Evolutionary conservation across 2,329 filamentous ascomycete species (phyloP), one percentile per base, ranked within the genome.

Genomic region (Cercospora berteroae): DNA sequence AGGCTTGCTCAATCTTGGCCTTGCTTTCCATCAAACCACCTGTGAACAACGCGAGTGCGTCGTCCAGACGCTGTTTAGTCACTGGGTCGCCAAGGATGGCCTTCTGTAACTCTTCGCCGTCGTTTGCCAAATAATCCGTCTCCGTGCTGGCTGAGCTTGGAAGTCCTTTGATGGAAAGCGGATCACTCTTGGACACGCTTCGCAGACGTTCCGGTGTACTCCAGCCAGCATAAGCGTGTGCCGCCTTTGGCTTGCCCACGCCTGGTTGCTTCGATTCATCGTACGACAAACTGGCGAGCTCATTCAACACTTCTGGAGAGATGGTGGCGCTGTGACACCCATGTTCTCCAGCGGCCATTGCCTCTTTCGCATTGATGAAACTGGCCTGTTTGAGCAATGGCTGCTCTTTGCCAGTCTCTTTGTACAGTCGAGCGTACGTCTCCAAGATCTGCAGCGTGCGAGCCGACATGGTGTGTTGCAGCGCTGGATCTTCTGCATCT

Each of bases 281-380:
- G 42, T 70, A 71, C 55, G 68, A 36, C 23, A 71, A 64, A 29
- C 64, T 55, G 9, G 74, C 74, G 6, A 74, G 77, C 8, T 76
- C 76, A 33, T 70, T 64, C 27, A 90, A 77, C 2, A 89, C 76
- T 0, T 77, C 77, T 0, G 87, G 86, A 0, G 86, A 81, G 39
- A 90, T 81, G 0, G 87, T 89, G 23, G 90, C 84, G 73, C 88
- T 85, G 42, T 87, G 79, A 1, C 84, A 83, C 0, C 87, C 86
- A 52, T 70, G 69, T 42, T 71, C 69, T 1, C 85, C 85, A 1
- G 89, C 79, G 56, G 79, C 79, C 79, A 87, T 84, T n/a, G 87
- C 84, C 71, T 90, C 86, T 1, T 84, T 81, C 1, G 83, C 81
- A 0, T 82, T 86, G 0, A 86, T 88, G 56, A 89, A 77, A 39